Base-by-base conservation (phyloP, 2,329 filamentous ascomycete genomes). In the Fusarium siculi region DNA sequence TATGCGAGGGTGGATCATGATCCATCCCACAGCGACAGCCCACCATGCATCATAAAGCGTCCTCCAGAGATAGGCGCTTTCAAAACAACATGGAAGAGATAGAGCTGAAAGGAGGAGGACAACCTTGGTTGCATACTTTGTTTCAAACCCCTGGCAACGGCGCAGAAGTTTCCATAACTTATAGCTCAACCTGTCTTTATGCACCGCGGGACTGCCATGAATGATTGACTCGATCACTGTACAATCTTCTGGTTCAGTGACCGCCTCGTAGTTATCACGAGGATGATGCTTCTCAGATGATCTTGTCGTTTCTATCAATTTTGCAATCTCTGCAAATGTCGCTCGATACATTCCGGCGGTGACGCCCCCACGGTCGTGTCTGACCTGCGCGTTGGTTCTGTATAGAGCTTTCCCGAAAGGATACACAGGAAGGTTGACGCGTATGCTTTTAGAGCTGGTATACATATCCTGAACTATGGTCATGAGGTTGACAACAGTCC, bases 331-430 rank as follows among this genome's bases (percentile, higher is more conserved):
- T 19, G 74, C 78, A 69, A 87, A 86, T 15, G 84, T 86, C 54
- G 79, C 80, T 46, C 85, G 83, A 67, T 86, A 87, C 73, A 82
- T 80, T 76, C 87, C 87, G 9, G 87, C 88, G 9, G 88, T 89
- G 25, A 89, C 82, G 30, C 88, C 88, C 23, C 89, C 88, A 67
- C 88, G 83, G 74, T 91, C 89, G 71, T 90, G 89, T 37, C 88
- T 82, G 9, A 90, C 88, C 70, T 89, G 87, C 6, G 85, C 82
- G 74, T 90, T 90, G 10, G 86, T 85, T 39, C 88, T 82, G 70
- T 88, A 84, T 4, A 89, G 62, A 9, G 87, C 83, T 74, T 90
- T 90, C 49, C 76, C 73, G n/a, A 87, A 81, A 0, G 88, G 86
- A 68, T 90, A 90, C 1, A 85, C 86, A 7, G 89, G 88, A 3